These are phyloP conservation scores for Scheffersomyces illinoinensis DNA, from an alignment of 1,139 yeast genomes.

Conservation along the genomic window DNA sequence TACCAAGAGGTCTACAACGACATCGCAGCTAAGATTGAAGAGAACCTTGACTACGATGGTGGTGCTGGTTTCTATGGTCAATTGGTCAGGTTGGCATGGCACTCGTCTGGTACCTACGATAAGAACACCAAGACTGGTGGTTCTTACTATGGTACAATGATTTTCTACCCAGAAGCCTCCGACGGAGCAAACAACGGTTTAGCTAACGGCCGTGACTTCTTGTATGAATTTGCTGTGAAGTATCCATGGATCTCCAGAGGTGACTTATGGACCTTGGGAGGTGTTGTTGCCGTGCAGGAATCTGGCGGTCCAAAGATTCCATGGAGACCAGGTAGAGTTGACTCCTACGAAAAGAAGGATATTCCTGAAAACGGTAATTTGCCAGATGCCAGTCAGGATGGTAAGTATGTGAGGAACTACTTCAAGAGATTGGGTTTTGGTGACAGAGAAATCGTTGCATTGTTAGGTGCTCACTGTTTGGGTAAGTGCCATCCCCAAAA, in stretches of 20 bases:
- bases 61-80: conserved; percentile 69
- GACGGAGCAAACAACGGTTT: conserved; percentile 82
- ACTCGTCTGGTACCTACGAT: conserved; percentile 68
- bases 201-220: conserved; percentile 62
- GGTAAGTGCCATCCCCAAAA: conserved; percentile 71
- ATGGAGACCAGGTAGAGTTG: conserved; percentile 85
- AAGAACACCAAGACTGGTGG: conserved; percentile 67
- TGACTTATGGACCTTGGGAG: conserved; percentile 86
- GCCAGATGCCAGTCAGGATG: conserved; percentile 78
- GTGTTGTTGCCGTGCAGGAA: conserved; percentile 85
- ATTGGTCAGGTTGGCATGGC: conserved; percentile 76
- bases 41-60: conserved; percentile 74
- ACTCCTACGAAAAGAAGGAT: conserved; percentile 36
- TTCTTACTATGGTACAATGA: conserved; percentile 82
- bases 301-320: conserved; percentile 81
- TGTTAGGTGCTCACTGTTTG: conserved; percentile 85
- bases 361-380: conserved; percentile 72
- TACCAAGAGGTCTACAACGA: conserved; percentile 81
- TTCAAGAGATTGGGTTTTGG: conserved; percentile 67
- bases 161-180: conserved; percentile 60
- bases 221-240: conserved; percentile 57
- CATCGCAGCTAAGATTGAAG: conserved; percentile 71
- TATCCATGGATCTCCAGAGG: conserved; percentile 84
- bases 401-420: conserved; percentile 67
- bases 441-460: conserved; percentile 83